Conservation (phyloP, 2,329 filamentous ascomycete genomes). For the Sporothrix brunneoviolacea region DNA sequence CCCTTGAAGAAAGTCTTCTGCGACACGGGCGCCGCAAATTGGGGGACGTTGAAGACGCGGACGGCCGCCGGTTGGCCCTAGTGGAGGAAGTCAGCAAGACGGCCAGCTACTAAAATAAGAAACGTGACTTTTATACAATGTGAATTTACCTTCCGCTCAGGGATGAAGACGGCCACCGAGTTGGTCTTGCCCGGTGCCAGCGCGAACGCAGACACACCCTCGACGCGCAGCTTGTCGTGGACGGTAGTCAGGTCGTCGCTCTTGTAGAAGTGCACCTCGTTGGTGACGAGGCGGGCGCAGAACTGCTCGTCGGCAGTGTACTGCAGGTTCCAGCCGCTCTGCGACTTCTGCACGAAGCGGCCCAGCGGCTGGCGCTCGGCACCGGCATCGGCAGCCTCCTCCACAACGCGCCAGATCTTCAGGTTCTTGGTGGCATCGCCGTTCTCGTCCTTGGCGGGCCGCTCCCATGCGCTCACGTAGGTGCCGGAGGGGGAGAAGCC, state of each 20-base stretch:
- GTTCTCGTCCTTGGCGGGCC: slow-evolving; percentile 83
- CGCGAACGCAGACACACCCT: slow-evolving; percentile 85
- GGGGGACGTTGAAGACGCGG: slow-evolving; percentile 88
- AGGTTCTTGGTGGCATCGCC: slow-evolving; percentile 94
- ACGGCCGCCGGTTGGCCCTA: slow-evolving; percentile 89
- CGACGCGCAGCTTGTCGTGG: slow-evolving; percentile 91
- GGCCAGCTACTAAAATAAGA: too few relatives aligned
- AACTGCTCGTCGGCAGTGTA: slow-evolving; percentile 91
- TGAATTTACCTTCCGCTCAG: slow-evolving; percentile 96
- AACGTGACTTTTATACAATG: too few relatives aligned
- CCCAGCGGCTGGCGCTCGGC: slow-evolving; percentile 69
- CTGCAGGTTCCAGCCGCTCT: slow-evolving; percentile 94
- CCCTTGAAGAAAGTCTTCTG: slow-evolving; percentile 99
- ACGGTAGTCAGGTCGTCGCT: slow-evolving; percentile 77
- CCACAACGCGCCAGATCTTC: slow-evolving; percentile 87
- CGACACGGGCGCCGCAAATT: slow-evolving; percentile 75
- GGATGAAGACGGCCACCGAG: slow-evolving; percentile 89
- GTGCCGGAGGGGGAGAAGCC: slow-evolving; percentile 89
- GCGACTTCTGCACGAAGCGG: slow-evolving; percentile 89
- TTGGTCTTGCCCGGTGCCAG: slow-evolving; percentile 84
- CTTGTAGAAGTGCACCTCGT: slow-evolving; percentile 96
- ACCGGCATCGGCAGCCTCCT: slow-evolving; percentile 55
- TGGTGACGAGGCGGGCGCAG: slow-evolving; percentile 89
- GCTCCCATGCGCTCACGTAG: slow-evolving; percentile 95
- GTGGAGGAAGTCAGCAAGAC: slow-evolving; percentile 20